phyloP scores from a whole-genome alignment of 352 stramenopile genomes.

The Phytophthora foliorum region DNA sequence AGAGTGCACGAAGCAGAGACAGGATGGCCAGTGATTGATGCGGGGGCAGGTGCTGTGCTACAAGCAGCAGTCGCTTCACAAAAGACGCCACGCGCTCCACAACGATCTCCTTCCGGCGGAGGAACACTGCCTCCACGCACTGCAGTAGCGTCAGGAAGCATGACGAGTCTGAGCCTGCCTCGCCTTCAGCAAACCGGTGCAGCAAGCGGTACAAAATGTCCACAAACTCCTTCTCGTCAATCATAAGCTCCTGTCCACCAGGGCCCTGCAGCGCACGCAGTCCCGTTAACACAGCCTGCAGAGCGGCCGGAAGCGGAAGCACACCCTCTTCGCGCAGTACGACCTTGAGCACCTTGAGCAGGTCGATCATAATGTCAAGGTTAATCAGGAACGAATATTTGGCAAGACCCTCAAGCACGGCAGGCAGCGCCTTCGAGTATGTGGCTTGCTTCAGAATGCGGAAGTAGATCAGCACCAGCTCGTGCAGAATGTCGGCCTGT shows the following conservation, averaged over 20 bases:
- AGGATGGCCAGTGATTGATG: constrained; percentile 90
- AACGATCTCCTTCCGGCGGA: constrained; percentile 96
- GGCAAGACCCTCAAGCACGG: constrained; percentile 93
- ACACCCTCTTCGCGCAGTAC: constrained; percentile 86
- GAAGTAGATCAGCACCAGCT: constrained; percentile 97
- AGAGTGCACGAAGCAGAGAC: constrained; percentile 88
- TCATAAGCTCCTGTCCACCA: constrained; percentile 93
- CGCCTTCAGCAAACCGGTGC: constrained; percentile 71
- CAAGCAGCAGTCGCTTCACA: constrained; percentile 93
- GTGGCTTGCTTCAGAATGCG: constrained; percentile 95
- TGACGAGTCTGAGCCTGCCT: constrained; percentile 52
- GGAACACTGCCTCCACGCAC: constrained; percentile 94
- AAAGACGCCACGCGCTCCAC: constrained; percentile 95
- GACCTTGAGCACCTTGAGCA: constrained; percentile 96
- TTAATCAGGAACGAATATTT: constrained; percentile 99
- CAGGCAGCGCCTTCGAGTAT: constrained; percentile 90
- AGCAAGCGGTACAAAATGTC: constrained; percentile 94
- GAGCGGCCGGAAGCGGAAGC: constrained; percentile 67
- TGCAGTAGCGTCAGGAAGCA: constrained; percentile 84
- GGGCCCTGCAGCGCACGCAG: constrained; percentile 95
- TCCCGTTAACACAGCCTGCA: constrained; percentile 93
- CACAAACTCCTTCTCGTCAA: constrained; percentile 98
- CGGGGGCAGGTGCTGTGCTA: constrained; percentile 88
- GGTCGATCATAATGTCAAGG: constrained; percentile 97
- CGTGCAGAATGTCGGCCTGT: constrained; percentile 95